Conservation (phyloP, 2,329 filamentous ascomycete genomes). For the Pyrenochaeta sp. region DNA sequence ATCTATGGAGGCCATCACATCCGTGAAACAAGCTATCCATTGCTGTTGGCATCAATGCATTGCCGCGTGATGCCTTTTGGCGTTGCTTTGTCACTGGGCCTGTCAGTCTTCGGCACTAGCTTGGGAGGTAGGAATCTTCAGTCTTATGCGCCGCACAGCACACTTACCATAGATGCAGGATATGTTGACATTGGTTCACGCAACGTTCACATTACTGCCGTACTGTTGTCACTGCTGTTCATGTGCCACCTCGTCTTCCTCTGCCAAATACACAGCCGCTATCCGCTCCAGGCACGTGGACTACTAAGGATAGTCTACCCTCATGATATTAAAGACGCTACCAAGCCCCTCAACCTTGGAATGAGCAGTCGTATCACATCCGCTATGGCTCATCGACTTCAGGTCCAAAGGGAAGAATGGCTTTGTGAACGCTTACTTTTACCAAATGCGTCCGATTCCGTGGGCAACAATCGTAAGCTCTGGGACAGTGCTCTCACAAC, state of each 20-base stretch:
- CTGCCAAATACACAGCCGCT: neutral
- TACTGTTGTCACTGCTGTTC: neutral
- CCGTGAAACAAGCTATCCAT: neutral
- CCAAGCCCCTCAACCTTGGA: too few relatives aligned
- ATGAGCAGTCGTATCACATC: too few relatives aligned
- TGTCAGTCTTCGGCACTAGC: too few relatives aligned
- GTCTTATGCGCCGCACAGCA: too few relatives aligned
- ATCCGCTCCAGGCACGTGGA: too few relatives aligned
- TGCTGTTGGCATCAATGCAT: conserved; percentile 2
- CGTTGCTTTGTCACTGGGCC: conserved; percentile 1
- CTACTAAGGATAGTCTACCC: too few relatives aligned
- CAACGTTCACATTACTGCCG: too few relatives aligned
- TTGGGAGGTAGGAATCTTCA: too few relatives aligned
- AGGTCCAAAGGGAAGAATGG: conserved; percentile 1
- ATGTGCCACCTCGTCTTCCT: neutral
- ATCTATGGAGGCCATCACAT: conserved; percentile 1
- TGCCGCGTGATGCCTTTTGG: neutral
- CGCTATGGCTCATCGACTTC: conserved; percentile 1
- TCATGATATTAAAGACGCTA: too few relatives aligned
- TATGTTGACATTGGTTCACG: too few relatives aligned
- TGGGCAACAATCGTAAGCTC: neutral
- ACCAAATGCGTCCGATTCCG: neutral
- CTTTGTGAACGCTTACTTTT: neutral
- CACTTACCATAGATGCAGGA: too few relatives aligned
- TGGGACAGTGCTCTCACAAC: neutral